Evolutionary conservation across 1,284 basidiomycete species (phyloP), one percentile per base, ranked within the genome.

Genomic region (Marasmius sp.): DNA sequence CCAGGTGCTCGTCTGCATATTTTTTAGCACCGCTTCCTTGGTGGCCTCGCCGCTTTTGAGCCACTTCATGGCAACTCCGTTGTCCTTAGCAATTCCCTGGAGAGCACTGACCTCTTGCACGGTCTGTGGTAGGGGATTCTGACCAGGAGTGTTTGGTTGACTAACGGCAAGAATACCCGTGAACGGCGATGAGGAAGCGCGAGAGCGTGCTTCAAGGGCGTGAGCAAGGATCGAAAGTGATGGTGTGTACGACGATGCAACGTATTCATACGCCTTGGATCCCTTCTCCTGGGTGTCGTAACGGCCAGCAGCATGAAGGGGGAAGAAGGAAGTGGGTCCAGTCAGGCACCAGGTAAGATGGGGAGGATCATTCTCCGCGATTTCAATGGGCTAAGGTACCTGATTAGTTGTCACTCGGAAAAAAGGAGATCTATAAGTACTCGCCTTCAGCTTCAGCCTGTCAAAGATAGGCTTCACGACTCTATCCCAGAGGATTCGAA

Each of bases 261-360:
- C 61, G 52, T 58, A 61, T 51, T 71, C 67, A 11, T 57, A 64
- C 3, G 68, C 37, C 10, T 59, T 61, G 18, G 18, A 27, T 3
- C 45, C 37, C 6, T 39, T 43, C 16, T 51, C 57, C 33, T 27
- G 36, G 6, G 48, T 54, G 38, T 64, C 55, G 61, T 70, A 75
- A 6, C 62, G 48, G 6, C 71, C 70, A n/a, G 74, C 74, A 22
- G 73, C 74, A 64, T 76, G 74, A 22, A 76, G 55, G 4, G 74
- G 73, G 8, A 76, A 65, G 57, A 73, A 73, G 0, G 70, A 64
- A 5, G 75, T 61, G 11, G 66, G 66, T 6, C 74, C 75, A 49
- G 75, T 74, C 0, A 68, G 63, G 64, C 73, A 76, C 74, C 74
- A 75, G 57, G 69, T 72, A 11, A 76, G 61, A 37, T 64, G 67